Percentiles rank a stretch among this genome's conserved stretches.
Conservation (phyloP, 139 green algal genomes). For the Chlorella sorokiniana region DNA sequence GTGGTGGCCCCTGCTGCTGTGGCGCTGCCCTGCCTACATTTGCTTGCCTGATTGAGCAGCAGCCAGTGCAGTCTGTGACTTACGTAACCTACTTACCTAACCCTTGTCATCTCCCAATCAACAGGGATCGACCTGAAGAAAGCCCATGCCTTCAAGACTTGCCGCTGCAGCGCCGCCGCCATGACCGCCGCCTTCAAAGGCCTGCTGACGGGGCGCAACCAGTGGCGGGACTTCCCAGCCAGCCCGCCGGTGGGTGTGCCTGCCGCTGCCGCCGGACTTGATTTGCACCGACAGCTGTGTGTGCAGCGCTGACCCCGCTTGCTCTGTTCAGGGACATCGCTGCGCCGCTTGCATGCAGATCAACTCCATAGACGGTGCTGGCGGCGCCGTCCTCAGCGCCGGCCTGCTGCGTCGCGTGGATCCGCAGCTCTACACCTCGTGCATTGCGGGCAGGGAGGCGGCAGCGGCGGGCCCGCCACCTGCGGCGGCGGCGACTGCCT, state of each 20-base stretch:
- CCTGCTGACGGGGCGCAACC: background rate
- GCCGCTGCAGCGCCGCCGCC: background rate
- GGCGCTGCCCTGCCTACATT: too few relatives aligned
- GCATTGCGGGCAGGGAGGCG: background rate
- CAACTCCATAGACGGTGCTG: background rate
- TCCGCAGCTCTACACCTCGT: background rate
- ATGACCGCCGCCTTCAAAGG: background rate
- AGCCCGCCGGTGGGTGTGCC: background rate
- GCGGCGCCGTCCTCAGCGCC: background rate
- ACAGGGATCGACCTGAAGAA: background rate
- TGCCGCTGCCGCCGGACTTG: background rate
- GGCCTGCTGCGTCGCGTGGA: background rate
- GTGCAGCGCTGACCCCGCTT: too few relatives aligned
- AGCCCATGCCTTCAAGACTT: background rate
- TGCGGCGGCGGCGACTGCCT: constrained; percentile 6
- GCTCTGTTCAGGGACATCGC: background rate
- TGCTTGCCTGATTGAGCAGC: too few relatives aligned
- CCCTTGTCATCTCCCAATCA: background rate
- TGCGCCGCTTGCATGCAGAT: background rate
- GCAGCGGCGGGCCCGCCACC: background rate
- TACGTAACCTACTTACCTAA: background rate
- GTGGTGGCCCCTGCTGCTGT: too few relatives aligned
- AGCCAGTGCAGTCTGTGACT: too few relatives aligned
- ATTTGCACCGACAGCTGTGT: too few relatives aligned
- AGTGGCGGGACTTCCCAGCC: background rate